Conservation (phyloP, 495 filamentous ascomycete species). For the Neurospora hispaniola region DNA sequence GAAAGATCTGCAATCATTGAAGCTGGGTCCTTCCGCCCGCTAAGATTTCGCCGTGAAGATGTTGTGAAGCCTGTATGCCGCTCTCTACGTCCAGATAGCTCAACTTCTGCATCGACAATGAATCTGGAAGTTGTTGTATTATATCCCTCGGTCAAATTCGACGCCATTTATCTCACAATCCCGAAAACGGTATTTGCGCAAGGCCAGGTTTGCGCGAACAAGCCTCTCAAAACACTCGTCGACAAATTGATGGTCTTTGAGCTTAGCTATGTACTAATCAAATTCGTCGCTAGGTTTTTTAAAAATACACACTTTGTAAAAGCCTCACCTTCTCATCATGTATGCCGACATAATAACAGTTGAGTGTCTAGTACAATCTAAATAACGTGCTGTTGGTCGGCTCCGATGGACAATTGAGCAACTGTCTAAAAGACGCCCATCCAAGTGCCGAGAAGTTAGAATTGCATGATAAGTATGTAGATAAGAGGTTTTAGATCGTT, state of each 20-base stretch:
- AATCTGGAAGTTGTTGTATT: fast-evolving
- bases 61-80: background rate
- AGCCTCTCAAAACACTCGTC: background rate
- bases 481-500: too few relatives aligned
- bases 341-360: background rate
- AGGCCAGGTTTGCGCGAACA: background rate
- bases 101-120: background rate
- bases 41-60: background rate
- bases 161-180: background rate
- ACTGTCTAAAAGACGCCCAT: background rate
- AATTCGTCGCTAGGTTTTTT: background rate
- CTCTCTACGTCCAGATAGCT: background rate
- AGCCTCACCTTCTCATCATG: fast-evolving
- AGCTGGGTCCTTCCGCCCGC: background rate
- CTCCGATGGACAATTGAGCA: background rate
- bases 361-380: background rate
- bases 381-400: background rate
- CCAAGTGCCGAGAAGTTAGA: fast-evolving
- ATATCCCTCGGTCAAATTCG: background rate
- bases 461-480: background rate
- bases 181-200: background rate
- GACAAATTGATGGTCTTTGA: background rate
- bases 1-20: background rate
- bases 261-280: fast-evolving
- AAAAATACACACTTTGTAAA: fast-evolving